Percentiles rank a stretch among this genome's conserved stretches.
These are phyloP conservation scores for Vigna nakashimae DNA, from an alignment of 306 rosid species.

Conservation along the genomic window DNA sequence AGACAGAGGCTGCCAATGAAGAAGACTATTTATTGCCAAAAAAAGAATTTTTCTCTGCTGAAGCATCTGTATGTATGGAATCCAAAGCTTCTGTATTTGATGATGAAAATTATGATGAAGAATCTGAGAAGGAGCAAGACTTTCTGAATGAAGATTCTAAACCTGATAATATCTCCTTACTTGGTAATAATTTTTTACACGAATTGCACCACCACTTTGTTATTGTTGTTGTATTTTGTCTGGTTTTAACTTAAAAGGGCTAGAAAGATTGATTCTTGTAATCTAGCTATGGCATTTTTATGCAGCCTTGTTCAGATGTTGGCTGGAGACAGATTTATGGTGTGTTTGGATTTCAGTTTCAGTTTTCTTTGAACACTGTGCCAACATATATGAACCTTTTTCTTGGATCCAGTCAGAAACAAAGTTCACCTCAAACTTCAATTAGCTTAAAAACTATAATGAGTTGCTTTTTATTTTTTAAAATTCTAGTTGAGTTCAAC, in stretches of 20 bases:
- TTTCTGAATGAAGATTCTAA: constrained; percentile 52
- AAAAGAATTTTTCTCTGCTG: constrained; percentile 69
- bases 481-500: too few species aligned
- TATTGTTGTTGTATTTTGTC: constrained; percentile 30
- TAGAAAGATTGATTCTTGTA: constrained; percentile 33
- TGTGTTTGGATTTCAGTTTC: too few species aligned
- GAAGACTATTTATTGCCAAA: constrained; percentile 87
- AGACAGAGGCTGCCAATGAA: constrained; percentile 82
- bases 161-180: constrained; percentile 51
- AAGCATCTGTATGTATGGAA: constrained; percentile 66
- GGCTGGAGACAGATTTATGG: constrained; percentile 4
- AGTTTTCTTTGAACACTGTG: too few species aligned
- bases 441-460: too few species aligned
- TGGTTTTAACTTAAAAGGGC: constrained; percentile 21
- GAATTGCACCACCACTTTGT: constrained; percentile 30
- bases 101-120: constrained; percentile 95
- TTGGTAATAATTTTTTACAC: constrained; percentile 54
- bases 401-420: too few species aligned
- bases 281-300: constrained; percentile 25
- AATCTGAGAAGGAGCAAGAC: constrained; percentile 74
- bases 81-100: constrained; percentile 71
- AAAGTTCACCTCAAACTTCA: too few species aligned
- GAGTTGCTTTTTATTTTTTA: too few species aligned
- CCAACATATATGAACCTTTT: too few species aligned
- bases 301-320: constrained; percentile 25